Evolutionary conservation across 306 rosid species (phyloP).

Genomic region (Oxytropis ochrocephala): DNA sequence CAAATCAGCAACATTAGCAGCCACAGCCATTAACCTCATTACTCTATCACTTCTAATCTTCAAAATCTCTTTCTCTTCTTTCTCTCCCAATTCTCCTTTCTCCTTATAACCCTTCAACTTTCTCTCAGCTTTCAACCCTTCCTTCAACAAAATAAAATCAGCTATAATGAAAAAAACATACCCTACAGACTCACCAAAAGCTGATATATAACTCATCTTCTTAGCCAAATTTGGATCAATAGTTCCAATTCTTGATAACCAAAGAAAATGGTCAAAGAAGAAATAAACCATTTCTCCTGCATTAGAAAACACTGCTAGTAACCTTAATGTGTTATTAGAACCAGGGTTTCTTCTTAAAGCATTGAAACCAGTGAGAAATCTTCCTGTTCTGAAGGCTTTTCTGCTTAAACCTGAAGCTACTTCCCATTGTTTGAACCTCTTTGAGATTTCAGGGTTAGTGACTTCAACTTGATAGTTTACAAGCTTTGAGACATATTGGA

Average conservation of each 20-base stretch:
- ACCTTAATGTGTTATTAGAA: conserved; percentile 27
- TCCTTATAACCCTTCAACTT: conserved; percentile 26
- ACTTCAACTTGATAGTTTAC: conserved; percentile 67
- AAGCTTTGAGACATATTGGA: conserved; percentile 83
- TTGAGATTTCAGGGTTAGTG: conserved; percentile 38
- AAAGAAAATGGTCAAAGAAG: conserved; percentile 90
- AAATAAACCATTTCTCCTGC: conserved; percentile 90
- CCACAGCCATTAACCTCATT: conserved; percentile 83
- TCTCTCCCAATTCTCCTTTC: conserved; percentile 10
- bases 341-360: conserved; percentile 68
- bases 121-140: conserved; percentile 57
- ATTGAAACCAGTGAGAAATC: conserved; percentile 82
- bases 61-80: conserved; percentile 24
- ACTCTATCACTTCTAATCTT: conserved; percentile 72
- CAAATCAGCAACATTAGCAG: conserved; percentile 92
- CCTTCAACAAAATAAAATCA: conserved; percentile 52
- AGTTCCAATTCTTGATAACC: conserved; percentile 84
- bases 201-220: conserved; percentile 68
- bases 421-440: conserved; percentile 73
- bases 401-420: conserved; percentile 77
- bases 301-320: conserved; percentile 62
- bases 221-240: conserved; percentile 50
- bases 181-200: conserved; percentile 90
- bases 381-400: conserved; percentile 83
- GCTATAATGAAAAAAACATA: conserved; percentile 71